Evolutionary conservation across 345 rosid genomes (phyloP), one percentile per base, ranked within the genome.

Genomic region (Eucalyptus cloeziana): DNA sequence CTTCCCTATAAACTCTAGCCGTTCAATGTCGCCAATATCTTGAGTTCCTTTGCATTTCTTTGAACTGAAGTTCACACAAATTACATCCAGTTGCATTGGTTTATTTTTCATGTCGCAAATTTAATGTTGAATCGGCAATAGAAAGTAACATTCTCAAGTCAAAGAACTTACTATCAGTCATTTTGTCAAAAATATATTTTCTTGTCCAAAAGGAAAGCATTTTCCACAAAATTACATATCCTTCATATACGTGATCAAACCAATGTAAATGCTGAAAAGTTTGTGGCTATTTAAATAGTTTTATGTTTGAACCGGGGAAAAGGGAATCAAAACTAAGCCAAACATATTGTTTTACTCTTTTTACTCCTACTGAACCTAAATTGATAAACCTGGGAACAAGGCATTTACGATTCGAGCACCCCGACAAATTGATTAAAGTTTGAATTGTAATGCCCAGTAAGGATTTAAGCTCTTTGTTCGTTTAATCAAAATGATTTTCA

Each of bases 371-470:
- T 0, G 30, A 58, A 58, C 64, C 64, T 25, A 0, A 25, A 25
- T 22, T 24, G 64, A 58, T 58, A 58, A 58, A 1, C n/a, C 64
- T 58, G 0, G 64, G 64, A 0, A 52, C 2, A 52, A 52, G 58
- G 25, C 58, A 21, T 8, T 52, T 52, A 2, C 0, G 10, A 52
- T 52, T 52, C 58, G 58, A 52, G 58, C 0, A 52, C 10, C 25
- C 1, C 0, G 58, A 21, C 25, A 52, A 52, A 52, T 21, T 1
- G 58, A 52, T 52, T 52, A 8, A 52, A 52, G 58, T 52, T 52
- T 52, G 58, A 52, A 52, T 52, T 52, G 10, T 5, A 0, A 52
- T 1, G 25, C 1, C 58, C 0, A 0, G 10, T 52, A 21, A 52
- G 58, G 2, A 52, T 52, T 52, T 52, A 52, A 52, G 25, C 58